A percentile compares a stretch with the other conserved stretches of the same genome.
Evolutionary conservation across 352 stramenopile genomes (phyloP).

Genomic region (Pythium sp.): DNA sequence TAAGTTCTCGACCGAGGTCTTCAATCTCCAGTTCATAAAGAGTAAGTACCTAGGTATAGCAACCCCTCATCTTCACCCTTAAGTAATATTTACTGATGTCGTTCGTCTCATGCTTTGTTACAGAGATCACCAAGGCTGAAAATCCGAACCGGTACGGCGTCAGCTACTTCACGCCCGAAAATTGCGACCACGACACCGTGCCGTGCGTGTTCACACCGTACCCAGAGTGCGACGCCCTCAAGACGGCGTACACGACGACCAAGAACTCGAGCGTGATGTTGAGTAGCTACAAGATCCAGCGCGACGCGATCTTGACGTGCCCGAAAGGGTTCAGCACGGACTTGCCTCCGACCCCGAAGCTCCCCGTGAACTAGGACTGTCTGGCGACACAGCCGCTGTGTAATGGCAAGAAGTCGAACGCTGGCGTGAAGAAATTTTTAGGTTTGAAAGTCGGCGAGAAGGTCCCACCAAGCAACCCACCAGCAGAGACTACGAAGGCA

Average conservation of each 20-base stretch:
- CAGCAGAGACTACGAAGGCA: background rate
- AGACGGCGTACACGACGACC: slow-evolving; percentile 65
- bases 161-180: slow-evolving; percentile 65
- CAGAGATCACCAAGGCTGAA: background rate
- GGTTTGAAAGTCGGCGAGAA: background rate
- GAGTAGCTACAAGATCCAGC: background rate
- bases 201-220: slow-evolving; percentile 61
- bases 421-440: slow-evolving; percentile 28
- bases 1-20: slow-evolving; percentile 60
- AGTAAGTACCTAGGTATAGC: slow-evolving; percentile 13
- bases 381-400: slow-evolving; percentile 47
- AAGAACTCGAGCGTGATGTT: slow-evolving; percentile 26
- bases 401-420: slow-evolving; percentile 54
- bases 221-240: slow-evolving; percentile 67
- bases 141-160: slow-evolving; percentile 25
- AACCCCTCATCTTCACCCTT: too few species aligned
- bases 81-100: too few species aligned
- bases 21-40: slow-evolving; percentile 33
- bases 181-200: slow-evolving; percentile 58
- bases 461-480: background rate
- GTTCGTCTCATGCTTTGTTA: background rate
- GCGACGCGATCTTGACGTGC: background rate
- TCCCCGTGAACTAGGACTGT: slow-evolving; percentile 40
- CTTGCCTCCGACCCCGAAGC: slow-evolving; percentile 14
- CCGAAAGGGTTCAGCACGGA: background rate